Base-by-base conservation (phyloP, 1,139 yeast genomes). In the Zygosaccharomyces sapae region DNA sequence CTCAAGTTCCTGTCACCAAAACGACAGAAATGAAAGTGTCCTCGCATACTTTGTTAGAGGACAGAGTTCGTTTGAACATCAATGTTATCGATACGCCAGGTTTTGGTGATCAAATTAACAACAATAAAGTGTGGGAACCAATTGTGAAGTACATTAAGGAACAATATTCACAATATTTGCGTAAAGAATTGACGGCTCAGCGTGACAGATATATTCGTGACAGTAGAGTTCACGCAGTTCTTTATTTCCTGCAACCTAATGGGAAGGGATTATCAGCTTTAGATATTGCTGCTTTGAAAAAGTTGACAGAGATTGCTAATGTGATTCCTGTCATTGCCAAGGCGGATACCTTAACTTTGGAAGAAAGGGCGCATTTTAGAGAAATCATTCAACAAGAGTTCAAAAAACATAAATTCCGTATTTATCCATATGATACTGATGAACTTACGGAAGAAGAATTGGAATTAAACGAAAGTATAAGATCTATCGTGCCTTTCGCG, bases 61-160 rank as follows among this genome's bases (percentile, higher is more conserved):
- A 88, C 67, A 86, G 86, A 56, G 98, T 92, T 51, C 81, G 83
- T 50, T 79, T 92, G 66, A 84, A 85, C 62, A 72, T 92, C 55
- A 90, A 88, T 59, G 82, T 90, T 50, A 86, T 92, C 65, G 98
- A 90, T 67, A 92, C 97, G 6, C 97, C 97, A 9, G 98, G 98
- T 6, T 90, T 88, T 72, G 97, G 96, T 35, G 98, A 90, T 72
- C 96, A 87, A 70, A 85, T 90, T 59, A 88, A 90, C 72, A 92
- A 92, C 70, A 96, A 89, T 62, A 85, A 85, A 69, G 92, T 90
- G 63, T 92, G 97, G 97, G 97, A 92, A 59, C 97, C 97, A 41
- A 83, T 92, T 58, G 84, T 90, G 58, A 89, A 88, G 70, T 90
- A 90, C 70, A 88, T 92, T 66, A 89, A 90, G 72, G 97, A 92